Evolutionary conservation across 306 rosid genomes (phyloP), one percentile per base, ranked within the genome.

Genomic region (Cucumis melo): DNA sequence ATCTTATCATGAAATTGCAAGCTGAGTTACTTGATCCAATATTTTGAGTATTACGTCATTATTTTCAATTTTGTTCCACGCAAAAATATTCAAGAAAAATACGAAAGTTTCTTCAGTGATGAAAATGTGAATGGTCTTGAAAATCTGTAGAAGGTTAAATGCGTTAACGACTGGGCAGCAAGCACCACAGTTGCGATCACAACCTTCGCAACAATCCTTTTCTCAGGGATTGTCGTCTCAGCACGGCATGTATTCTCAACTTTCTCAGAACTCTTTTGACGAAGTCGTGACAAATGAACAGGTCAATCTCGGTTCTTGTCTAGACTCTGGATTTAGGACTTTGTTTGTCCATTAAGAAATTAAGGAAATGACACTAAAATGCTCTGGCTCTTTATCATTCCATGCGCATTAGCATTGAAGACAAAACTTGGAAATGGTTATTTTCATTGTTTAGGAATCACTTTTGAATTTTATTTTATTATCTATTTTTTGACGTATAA

Each of bases 151-250:
- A 88, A 89, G 87, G 78, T 60, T 85, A 74, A 92, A 73, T 79
- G 77, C 70, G 72, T 78, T 56, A 8, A 63, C 88, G 8, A 82
- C 82, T 32, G 99, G 98, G 83, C 72, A 87, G 78, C 95, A 89
- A 84, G 82, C 81, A 21, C 88, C 97, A 21, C 98, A 92, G 87
- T 84, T 83, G 74, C 93, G 95, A 24, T 90, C 98, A 11, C 97
- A 94, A 77, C 89, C 77, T 17, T 94, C 99, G 20, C 96, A 90
- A 79, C 99, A 87, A 80, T 92, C 99, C 67, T 82, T 85, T 79
- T 95, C 99, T 58, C 98, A 89, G 78, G 97, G 97, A 56, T 19
- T 87, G 53, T 91, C 96, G 7, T 93, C 97, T 82, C 97, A 90
- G 86, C 96, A 80, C 34, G 91, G 90, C 81, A 61, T 85, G 81